Evolutionary conservation across 2,329 filamentous ascomycete species (phyloP).

Genomic region (Penicillium sp.): DNA sequence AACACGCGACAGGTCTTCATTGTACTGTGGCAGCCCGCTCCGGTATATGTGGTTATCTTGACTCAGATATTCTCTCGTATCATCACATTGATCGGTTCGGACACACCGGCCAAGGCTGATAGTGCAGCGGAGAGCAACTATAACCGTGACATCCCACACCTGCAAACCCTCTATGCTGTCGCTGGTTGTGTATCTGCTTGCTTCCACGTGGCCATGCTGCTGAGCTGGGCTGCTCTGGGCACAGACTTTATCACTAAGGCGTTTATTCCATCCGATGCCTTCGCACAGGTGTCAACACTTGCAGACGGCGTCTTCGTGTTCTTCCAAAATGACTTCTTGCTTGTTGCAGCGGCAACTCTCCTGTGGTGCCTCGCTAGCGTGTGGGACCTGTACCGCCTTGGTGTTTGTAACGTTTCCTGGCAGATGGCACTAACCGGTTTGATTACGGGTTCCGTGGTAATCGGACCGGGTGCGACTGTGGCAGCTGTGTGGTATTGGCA

Average conservation of each 20-base stretch:
- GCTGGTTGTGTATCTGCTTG: constrained; percentile 7
- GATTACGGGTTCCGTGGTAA: constrained; percentile 5
- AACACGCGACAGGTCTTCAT: constrained; percentile 15
- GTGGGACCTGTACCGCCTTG: constrained; percentile 18
- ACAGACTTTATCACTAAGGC: constrained; percentile 9
- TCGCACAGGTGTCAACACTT: constrained; percentile 6
- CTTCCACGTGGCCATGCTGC: constrained; percentile 1
- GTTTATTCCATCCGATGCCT: constrained; percentile 11
- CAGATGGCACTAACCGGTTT: not conserved
- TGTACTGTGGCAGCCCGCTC: constrained; percentile 20
- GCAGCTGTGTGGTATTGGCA: constrained; percentile 20
- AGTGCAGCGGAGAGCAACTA: not conserved
- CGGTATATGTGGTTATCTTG: constrained; percentile 17
- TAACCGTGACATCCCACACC: not conserved
- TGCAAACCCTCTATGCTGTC: constrained; percentile 2
- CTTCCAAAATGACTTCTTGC: constrained; percentile 22
- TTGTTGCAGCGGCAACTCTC: constrained; percentile 14
- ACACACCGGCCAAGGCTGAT: not conserved
- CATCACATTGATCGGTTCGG: not conserved
- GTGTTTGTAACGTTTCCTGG: constrained; percentile 10
- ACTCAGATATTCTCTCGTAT: constrained; percentile 10
- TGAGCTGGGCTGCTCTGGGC: not conserved
- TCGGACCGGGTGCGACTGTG: constrained; percentile 18
- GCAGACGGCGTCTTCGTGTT: constrained; percentile 18
- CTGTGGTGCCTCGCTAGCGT: constrained; percentile 16